A percentile compares a stretch with the other conserved stretches of the same genome.
phyloP scores from a whole-genome alignment of 768 basidiomycete genomes.

The Mycena epipterygia region DNA sequence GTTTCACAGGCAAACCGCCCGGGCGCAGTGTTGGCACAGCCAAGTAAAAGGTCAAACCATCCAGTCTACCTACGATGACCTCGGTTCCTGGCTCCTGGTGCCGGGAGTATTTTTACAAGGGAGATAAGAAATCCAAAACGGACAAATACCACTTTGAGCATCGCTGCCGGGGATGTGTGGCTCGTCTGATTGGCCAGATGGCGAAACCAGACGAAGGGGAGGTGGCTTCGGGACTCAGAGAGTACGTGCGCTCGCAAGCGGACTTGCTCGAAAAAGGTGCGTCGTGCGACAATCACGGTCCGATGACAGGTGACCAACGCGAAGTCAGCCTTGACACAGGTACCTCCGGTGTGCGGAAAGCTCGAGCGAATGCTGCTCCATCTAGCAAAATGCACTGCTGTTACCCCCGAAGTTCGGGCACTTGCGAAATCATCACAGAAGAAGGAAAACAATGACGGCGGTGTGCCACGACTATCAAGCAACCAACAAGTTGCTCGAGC shows the following conservation, averaged over 20 bases:
- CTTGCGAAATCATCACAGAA: background rate
- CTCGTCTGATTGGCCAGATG: background rate
- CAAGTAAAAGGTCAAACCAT: no score
- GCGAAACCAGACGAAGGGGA: background rate
- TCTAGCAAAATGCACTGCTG: background rate
- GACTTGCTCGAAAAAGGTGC: background rate
- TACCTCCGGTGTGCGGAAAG: background rate
- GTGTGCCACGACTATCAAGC: background rate
- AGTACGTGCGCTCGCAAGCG: background rate
- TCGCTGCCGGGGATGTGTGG: background rate
- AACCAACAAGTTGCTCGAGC: background rate
- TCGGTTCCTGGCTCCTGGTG: slow-evolving; percentile 1
- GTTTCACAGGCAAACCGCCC: no score
- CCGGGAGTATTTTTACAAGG: background rate
- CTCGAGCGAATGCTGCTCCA: background rate
- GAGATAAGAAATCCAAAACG: background rate
- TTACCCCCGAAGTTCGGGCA: background rate
- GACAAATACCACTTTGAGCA: background rate
- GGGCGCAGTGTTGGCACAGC: no score
- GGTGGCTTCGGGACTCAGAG: background rate
- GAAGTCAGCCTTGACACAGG: background rate
- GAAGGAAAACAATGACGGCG: background rate
- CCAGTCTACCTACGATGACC: no score
- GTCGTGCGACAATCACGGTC: background rate
- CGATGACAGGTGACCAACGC: background rate